These are phyloP conservation scores for Salix arbutifolia DNA, from an alignment of 345 rosid genomes.

Conservation along the genomic window DNA sequence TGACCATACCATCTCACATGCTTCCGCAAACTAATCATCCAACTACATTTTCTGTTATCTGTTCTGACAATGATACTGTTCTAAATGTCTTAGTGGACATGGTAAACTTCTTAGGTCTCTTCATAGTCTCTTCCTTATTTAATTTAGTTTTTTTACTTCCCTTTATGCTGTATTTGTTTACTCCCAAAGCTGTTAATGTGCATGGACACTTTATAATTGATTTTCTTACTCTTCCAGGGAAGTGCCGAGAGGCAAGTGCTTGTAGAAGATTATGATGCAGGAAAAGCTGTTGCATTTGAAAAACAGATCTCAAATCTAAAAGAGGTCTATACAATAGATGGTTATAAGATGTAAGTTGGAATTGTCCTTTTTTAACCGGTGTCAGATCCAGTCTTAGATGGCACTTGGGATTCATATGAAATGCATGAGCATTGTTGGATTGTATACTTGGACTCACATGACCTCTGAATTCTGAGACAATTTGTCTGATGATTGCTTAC, in stretches of 20 bases:
- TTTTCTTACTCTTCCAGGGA: constrained; percentile 43
- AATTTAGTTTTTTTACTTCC: constrained; percentile 2
- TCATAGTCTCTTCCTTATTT: background rate
- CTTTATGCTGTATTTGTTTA: background rate
- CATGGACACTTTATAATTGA: background rate
- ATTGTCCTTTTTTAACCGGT: background rate
- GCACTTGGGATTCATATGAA: background rate
- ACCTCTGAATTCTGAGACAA: too few species aligned
- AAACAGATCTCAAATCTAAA: constrained; percentile 59
- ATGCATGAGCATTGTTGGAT: too few species aligned
- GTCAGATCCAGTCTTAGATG: background rate
- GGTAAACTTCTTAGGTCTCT: constrained; percentile 41
- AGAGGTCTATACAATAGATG: constrained; percentile 86
- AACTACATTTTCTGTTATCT: constrained; percentile 64
- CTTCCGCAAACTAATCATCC: constrained; percentile 84
- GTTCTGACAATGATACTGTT: constrained; percentile 69
- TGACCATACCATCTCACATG: constrained; percentile 64
- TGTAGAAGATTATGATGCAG: constrained; percentile 76
- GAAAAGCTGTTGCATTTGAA: constrained; percentile 82
- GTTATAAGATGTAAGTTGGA: constrained; percentile 67
- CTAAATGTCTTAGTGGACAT: constrained; percentile 85
- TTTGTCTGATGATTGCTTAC: too few species aligned
- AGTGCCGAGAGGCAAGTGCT: constrained; percentile 87
- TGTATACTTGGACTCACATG: too few species aligned
- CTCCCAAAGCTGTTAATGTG: background rate